A percentile compares a stretch with the other conserved stretches of the same genome.
Evolutionary conservation across 2,329 filamentous ascomycete species (phyloP).

Genomic region (Chlorencoelia australis): DNA sequence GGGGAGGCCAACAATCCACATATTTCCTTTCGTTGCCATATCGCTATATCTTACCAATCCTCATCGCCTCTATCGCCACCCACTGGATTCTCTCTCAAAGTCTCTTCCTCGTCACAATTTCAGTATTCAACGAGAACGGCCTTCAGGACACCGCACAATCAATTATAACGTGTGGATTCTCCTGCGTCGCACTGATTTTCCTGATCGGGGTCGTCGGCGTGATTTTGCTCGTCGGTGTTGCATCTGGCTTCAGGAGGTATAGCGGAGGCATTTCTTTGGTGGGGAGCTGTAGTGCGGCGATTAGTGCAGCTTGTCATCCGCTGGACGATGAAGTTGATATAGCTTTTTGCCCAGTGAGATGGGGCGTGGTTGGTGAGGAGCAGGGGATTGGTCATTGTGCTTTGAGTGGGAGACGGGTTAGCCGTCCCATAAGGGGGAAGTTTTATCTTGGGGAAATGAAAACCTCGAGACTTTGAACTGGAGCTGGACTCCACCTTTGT

Average conservation of each 20-base stretch:
- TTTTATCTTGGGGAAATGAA: too few relatives aligned
- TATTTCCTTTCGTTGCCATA: slow-evolving; percentile 31
- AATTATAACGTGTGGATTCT: too few relatives aligned
- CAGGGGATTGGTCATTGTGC: slow-evolving; percentile 14
- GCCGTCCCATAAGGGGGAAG: too few relatives aligned
- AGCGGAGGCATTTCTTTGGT: slow-evolving; percentile 11
- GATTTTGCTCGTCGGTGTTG: too few relatives aligned
- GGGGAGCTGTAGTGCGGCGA: slow-evolving; percentile 15
- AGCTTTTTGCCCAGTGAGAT: slow-evolving; percentile 10
- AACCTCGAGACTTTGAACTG: too few relatives aligned
- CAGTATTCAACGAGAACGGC: slow-evolving; percentile 13
- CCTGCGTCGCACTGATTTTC: too few relatives aligned
- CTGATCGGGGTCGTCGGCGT: too few relatives aligned
- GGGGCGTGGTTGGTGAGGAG: slow-evolving; percentile 10
- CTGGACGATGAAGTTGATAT: slow-evolving; percentile 8
- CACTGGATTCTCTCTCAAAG: slow-evolving; percentile 34
- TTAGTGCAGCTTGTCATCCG: slow-evolving; percentile 15
- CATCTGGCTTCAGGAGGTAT: slow-evolving; percentile 10
- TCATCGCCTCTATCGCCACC: slow-evolving; percentile 22
- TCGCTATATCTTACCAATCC: slow-evolving; percentile 21
- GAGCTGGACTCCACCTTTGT: too few relatives aligned
- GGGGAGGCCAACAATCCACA: slow-evolving; percentile 24
- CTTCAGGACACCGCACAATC: slow-evolving; percentile 7
- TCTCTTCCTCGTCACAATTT: slow-evolving; percentile 29
- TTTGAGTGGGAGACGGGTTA: slow-evolving; percentile 12